phyloP scores from a whole-genome alignment of 179 eudicot species.

The Silene vulgaris region DNA sequence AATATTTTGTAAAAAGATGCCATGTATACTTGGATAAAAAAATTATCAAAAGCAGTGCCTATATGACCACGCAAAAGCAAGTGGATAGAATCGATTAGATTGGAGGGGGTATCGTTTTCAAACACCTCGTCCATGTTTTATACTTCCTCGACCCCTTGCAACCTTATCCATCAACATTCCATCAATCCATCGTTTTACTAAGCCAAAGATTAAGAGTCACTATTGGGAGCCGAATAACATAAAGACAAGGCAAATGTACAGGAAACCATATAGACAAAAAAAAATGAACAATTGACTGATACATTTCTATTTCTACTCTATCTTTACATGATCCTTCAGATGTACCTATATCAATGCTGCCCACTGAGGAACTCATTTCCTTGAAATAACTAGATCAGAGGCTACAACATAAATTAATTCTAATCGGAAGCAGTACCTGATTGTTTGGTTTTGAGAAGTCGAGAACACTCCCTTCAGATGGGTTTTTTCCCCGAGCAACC shows the following conservation, averaged over 20 bases:
- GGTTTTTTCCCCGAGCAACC: slow-evolving; percentile 15
- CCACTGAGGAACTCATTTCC: neutral
- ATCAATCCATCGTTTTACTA: too few species aligned
- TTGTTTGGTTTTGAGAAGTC: neutral
- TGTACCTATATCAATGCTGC: slow-evolving; percentile 13
- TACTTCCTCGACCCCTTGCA: too few species aligned
- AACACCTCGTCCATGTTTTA: too few species aligned
- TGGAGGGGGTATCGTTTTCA: neutral
- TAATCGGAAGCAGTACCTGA: slow-evolving; percentile 13
- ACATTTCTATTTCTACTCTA: slow-evolving; percentile 34
- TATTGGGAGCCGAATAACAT: neutral
- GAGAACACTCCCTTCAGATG: neutral
- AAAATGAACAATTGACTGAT: slow-evolving; percentile 27
- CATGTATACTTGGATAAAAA: too few species aligned
- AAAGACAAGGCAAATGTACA: neutral
- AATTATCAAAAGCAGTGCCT: too few species aligned
- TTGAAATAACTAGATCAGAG: slow-evolving; percentile 3
- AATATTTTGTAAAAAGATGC: too few species aligned
- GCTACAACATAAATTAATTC: slow-evolving; percentile 22
- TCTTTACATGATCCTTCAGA: slow-evolving; percentile 33
- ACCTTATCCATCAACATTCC: too few species aligned
- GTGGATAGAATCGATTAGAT: neutral
- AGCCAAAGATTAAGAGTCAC: too few species aligned
- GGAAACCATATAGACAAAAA: neutral
- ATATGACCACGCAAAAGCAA: too few species aligned